These are phyloP conservation scores for Erucastrum elatum DNA, from an alignment of 345 rosid species.

Conservation along the genomic window DNA sequence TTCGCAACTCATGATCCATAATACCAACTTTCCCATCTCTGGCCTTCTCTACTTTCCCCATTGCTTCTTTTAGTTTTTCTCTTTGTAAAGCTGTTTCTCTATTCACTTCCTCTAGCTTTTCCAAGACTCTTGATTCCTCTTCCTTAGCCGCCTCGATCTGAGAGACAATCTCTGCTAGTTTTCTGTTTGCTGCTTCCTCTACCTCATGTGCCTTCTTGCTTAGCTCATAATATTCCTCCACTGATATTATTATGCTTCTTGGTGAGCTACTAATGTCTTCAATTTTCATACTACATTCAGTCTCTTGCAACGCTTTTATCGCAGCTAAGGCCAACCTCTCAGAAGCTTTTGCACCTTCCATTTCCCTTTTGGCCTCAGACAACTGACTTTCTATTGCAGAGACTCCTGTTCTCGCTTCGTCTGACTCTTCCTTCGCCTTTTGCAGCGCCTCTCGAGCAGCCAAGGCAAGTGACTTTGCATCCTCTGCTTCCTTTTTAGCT, in stretches of 20 bases:
- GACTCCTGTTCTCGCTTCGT: conserved; percentile 70
- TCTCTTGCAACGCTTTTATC: conserved; percentile 81
- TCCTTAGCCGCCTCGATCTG: conserved; percentile 82
- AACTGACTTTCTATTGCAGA: conserved; percentile 58
- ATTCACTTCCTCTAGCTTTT: conserved; percentile 67
- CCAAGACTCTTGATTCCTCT: conserved; percentile 58
- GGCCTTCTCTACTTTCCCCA: conserved; percentile 81
- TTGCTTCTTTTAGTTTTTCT: conserved; percentile 59
- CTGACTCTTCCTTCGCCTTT: conserved; percentile 72
- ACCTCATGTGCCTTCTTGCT: conserved; percentile 82
- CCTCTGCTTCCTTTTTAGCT: conserved; percentile 69
- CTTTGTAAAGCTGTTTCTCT: conserved; percentile 57
- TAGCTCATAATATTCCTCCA: conserved; percentile 84
- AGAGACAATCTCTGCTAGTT: conserved; percentile 67
- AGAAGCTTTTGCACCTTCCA: conserved; percentile 83
- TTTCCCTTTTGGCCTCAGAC: conserved; percentile 70
- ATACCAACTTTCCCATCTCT: conserved; percentile 76
- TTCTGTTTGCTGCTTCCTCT: conserved; percentile 75
- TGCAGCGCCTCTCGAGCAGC: conserved; percentile 67
- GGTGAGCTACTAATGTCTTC: conserved; percentile 36
- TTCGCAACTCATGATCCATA: conserved; percentile 78
- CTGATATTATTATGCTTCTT: conserved; percentile 59
- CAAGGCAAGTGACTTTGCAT: conserved; percentile 63
- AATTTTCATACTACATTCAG: conserved; percentile 49
- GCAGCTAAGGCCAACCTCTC: conserved; percentile 87